Evolutionary conservation across 768 basidiomycete species (phyloP), one percentile per base, ranked within the genome.

Genomic region (Tylopilus cervinicoccineus): DNA sequence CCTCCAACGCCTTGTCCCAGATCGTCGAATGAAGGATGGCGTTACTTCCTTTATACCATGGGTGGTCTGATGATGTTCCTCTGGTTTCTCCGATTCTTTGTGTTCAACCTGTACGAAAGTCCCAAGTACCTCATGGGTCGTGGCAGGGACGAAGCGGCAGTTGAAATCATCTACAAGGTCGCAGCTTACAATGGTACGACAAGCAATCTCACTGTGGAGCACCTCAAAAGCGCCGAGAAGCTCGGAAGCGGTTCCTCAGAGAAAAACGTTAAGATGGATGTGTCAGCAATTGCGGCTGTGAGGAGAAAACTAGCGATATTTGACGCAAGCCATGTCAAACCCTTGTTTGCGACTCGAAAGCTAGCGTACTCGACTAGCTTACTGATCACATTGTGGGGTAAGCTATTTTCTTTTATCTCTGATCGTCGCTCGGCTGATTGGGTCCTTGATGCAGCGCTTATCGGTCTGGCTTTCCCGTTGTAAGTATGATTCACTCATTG

Each of bases 391-490:
- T 46, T 81, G 14, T 81, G 79, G 80, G 79, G 76, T 75, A 45
- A 47, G 58, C 5, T 10, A 5, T 20, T 29, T 23, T 26, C 3
- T 27, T 38, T 3, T 33, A 11, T 14, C 14, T 28, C 4, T 36
- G 22, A 4, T 31, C 4, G 12, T 36, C 5, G 3, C 17, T 2
- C 1, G 22, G 27, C 22, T 37, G 10, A 16, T 22, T 45, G 24
- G 37, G 13, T 27, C 28, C 6, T 20, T 55, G 10, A 52, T 53
- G 19, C 23, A 86, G 86, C 79, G 2, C 70, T 89, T 36, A 89
- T 90, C 50, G 88, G 87, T 7, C 74, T 89, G 13, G 86, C 86
- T 3, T 88, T 83, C 54, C 85, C 87, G 14, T 65, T 89, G 70
- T 83, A 53, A 64, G 74, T 62, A 4, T 23, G 4, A 19, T 29